Conservation (phyloP, 1,284 basidiomycete genomes). For the Pisolithus thermaeus region DNA sequence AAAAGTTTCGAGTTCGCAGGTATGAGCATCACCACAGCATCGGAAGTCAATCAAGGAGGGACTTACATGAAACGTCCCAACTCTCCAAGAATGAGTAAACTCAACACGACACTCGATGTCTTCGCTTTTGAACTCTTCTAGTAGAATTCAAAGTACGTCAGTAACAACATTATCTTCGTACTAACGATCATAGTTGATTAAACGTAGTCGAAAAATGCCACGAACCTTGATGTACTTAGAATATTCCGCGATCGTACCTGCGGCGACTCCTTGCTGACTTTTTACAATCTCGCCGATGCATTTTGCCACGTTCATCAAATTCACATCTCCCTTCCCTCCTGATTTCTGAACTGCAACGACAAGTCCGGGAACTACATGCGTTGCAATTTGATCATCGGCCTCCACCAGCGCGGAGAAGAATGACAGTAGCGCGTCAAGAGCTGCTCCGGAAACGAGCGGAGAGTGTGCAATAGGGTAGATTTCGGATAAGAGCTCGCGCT, state of each 20-base stretch:
- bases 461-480: constrained; percentile 74
- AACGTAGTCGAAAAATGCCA: constrained; percentile 2
- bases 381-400: constrained; percentile 76
- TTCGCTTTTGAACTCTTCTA: constrained; percentile 63
- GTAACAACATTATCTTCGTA: too few species aligned
- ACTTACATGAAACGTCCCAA: constrained; percentile 81
- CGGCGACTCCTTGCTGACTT: constrained; percentile 62
- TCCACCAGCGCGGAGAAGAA: constrained; percentile 80
- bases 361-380: constrained; percentile 69
- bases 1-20: too few species aligned
- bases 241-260: constrained; percentile 78
- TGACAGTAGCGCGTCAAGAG: constrained; percentile 73
- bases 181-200: neutral
- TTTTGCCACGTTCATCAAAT: constrained; percentile 69
- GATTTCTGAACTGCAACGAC: constrained; percentile 57
- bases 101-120: constrained; percentile 67
- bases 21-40: too few species aligned
- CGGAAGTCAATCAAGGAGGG: neutral
- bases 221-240: constrained; percentile 69
- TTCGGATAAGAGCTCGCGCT: constrained; percentile 60
- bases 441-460: constrained; percentile 65
- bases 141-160: constrained; percentile 1
- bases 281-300: constrained; percentile 79
- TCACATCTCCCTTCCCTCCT: constrained; percentile 44
- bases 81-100: constrained; percentile 84